Evolutionary conservation across 306 rosid genomes (phyloP), one percentile per base, ranked within the genome.

Genomic region (Vigna nakashimae): DNA sequence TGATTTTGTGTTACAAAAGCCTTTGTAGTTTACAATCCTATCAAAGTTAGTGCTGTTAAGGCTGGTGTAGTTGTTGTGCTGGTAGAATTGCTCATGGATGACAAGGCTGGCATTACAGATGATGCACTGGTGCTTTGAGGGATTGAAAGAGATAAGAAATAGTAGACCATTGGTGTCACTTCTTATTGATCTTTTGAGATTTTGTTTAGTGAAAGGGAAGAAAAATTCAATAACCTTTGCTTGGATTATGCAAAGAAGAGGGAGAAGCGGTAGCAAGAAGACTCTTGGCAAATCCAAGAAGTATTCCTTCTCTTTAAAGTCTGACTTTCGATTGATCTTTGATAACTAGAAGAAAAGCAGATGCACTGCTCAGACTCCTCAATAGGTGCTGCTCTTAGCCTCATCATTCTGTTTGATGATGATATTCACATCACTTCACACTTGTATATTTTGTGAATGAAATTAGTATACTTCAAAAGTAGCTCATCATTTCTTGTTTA

Each of bases 211-310:
- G 3, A 92, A 92, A 73, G 98, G 97, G 83, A 92, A 91, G 83
- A 97, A 92, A 63, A 89, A 90, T 48, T 83, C 98, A 0, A 82
- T 92, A 57, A 91, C 96, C 0, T 69, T 48, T 95, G 7, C 65
- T 95, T 75, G 97, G 98, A 40, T 62, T 95, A 60, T 92, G 97
- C 76, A 92, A 92, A 78, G 97, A 94, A 78, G 97, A 92, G 51
- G 95, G 92, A 36, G 96, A 89, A 75, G 72, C 86, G 42, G 93
- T 92, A 17, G 98, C 92, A 9, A 80, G 84, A 53, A 84, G 89
- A 0, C 79, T 95, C 16, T 69, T 95, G 82, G 88, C 93, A 46
- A 95, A 91, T 80, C 97, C 98, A 1, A 71, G 89, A 71, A 89
- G 97, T 26, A 76, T 95, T 79, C 98, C 97, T 42, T 92, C 92